Evolutionary conservation across 2,329 filamentous ascomycete species (phyloP), one percentile per base, ranked within the genome.

Genomic region (Cadophora malorum): DNA sequence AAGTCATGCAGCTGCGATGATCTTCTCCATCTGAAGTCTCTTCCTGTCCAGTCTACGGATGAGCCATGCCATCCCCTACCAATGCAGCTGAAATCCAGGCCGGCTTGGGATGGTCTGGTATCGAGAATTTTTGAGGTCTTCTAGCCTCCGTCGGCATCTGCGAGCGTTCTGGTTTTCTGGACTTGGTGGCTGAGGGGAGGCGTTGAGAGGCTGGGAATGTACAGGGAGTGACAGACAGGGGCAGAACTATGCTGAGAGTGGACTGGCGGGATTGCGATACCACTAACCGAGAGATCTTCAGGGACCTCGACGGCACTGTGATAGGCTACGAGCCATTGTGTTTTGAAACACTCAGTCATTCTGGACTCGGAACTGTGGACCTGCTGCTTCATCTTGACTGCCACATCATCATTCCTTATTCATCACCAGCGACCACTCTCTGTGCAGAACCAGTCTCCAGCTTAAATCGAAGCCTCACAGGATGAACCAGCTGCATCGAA

Each of bases 331-430:
- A 12, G n/a, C 21, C 21, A 47, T 25, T 50, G 35, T 25, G 63
- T 60, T 65, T 59, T 66, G 64, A 66, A 66, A 66, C 64, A 55
- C 38, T 14, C n/a, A 59, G 56, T 59, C 56, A 59, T 41, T 41
- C 35, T 59, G 35, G 52, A 33, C 52, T n/a, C 16, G 14, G 25
- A 33, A 19, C 25, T 33, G 52, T 53, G 50, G 25, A 25, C 52
- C 52, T 19, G 28, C 52, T 55, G 52, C 52, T 55, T 55, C 52
- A 59, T 59, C 56, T 59, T 59, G n/a, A 59, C 56, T 59, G 56
- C 56, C 56, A 59, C 56, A 59, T 59, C 56, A 59, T 23, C 35
- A 23, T 9, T 23, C 35, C 35, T 45, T 33, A 59, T 8, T 55
- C 52, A 16, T 55, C 25, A 33, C 52, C 52, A 55, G 25, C 28